Conservation (phyloP, 148 eudicot species). For the Amaranthus cruentus region DNA sequence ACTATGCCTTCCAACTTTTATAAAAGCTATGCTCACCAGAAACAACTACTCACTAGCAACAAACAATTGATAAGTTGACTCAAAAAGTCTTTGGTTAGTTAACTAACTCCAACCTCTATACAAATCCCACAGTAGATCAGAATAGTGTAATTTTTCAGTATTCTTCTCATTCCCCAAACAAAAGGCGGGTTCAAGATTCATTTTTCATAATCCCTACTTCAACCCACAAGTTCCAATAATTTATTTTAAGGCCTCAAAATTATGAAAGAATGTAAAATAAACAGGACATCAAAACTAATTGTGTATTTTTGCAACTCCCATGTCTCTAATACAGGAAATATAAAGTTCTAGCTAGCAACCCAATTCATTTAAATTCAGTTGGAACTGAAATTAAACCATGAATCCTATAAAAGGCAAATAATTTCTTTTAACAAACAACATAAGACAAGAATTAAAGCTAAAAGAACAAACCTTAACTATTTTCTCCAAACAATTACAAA, state of each 20-base stretch:
- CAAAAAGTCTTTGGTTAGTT: background rate
- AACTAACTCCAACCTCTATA: background rate
- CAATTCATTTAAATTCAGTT: too few species aligned
- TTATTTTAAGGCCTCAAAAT: too few species aligned
- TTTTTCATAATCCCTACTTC: background rate
- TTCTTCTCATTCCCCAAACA: too few species aligned
- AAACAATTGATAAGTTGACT: background rate
- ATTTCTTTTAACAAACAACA: background rate
- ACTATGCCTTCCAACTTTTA: background rate
- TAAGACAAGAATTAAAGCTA: background rate
- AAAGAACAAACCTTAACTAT: background rate
- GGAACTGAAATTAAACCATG: background rate
- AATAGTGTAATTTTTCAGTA: too few species aligned
- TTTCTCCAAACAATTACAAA: too few species aligned
- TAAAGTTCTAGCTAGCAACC: too few species aligned
- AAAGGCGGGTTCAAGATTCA: background rate
- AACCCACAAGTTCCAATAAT: too few species aligned
- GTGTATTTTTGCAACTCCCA: too few species aligned
- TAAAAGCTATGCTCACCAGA: background rate
- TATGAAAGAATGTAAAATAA: too few species aligned
- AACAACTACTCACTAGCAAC: too few species aligned
- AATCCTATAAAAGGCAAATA: background rate
- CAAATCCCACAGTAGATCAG: constrained; percentile 3
- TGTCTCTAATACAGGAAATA: too few species aligned
- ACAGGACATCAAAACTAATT: too few species aligned